phyloP scores from a whole-genome alignment of 306 rosid species.

The Quercus rubra region DNA sequence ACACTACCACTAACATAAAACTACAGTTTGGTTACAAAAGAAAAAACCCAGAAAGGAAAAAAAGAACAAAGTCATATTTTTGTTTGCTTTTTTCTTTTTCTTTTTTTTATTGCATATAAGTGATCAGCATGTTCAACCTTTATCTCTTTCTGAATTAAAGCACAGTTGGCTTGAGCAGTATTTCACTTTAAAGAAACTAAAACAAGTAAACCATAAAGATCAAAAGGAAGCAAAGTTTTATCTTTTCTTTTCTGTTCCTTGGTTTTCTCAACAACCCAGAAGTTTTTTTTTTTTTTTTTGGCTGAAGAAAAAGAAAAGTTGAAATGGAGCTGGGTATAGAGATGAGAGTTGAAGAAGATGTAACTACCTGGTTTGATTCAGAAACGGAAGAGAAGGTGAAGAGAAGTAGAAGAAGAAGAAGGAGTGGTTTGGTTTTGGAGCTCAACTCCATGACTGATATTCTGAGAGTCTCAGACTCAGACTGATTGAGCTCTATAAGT shows the following conservation, averaged over 20 bases:
- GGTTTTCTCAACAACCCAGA: constrained; percentile 4
- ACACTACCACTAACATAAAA: not conserved
- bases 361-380: constrained; percentile 53
- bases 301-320: not conserved
- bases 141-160: not conserved
- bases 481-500: not conserved
- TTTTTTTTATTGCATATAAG: not conserved
- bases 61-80: not conserved
- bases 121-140: not conserved
- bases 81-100: not conserved
- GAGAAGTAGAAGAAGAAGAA: constrained; percentile 16
- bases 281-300: too few species aligned
- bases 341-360: not conserved
- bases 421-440: not conserved
- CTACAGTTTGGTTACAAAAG: not conserved
- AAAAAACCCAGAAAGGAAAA: not conserved
- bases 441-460: not conserved
- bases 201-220: not conserved
- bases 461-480: not conserved
- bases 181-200: not conserved
- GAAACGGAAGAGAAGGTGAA: constrained; percentile 28
- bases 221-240: not conserved
- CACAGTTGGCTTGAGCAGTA: not conserved
- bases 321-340: not conserved
- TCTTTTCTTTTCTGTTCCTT: not conserved